Evolutionary conservation across 129 eudicot genomes (phyloP), one percentile per base, ranked within the genome.

Genomic region (Cynara cardunculus): DNA sequence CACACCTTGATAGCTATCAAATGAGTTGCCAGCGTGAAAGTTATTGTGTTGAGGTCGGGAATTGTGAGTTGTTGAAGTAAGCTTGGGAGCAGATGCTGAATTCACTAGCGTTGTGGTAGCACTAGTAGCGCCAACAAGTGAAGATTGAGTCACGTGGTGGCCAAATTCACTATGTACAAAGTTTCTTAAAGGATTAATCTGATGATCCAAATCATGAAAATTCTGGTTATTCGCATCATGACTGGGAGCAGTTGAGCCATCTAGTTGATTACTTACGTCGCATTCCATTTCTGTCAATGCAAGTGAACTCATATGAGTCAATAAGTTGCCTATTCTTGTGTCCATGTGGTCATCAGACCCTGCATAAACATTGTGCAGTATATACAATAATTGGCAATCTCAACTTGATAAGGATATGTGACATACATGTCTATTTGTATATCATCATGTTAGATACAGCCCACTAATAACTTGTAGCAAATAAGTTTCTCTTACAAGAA

Each of bases 241-340:
- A 68, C 59, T 31, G 28, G 68, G 74, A 35, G 84, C 86, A 80
- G 86, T 34, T 39, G 84, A 49, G 73, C 79, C 69, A 70, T 90
- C 91, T 64, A 41, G 84, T 81, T 82, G 91, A 87, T 87, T 87
- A 75, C 86, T 78, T 27, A 25, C 70, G 77, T 87, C 97, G 83
- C 85, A 85, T 71, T 88, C 97, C 80, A 74, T 92, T 82, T 95
- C 99, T 95, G 99, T 84, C 87, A 92, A 92, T 85, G 94, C 87
- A 89, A 92, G 93, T 81, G 94, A 90, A 89, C 77, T 81, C 89
- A 88, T 83, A 85, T 90, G 86, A 89, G 92, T 86, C 71, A 78
- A 76, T 69, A 86, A 81, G 82, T 86, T 83, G 84, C 86, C 85
- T 77, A 65, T 84, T 85, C 85, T 73, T 59, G 79, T 81, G 89